Conservation (phyloP, 2,329 filamentous ascomycete species). For the Neofusicoccum sp. region DNA sequence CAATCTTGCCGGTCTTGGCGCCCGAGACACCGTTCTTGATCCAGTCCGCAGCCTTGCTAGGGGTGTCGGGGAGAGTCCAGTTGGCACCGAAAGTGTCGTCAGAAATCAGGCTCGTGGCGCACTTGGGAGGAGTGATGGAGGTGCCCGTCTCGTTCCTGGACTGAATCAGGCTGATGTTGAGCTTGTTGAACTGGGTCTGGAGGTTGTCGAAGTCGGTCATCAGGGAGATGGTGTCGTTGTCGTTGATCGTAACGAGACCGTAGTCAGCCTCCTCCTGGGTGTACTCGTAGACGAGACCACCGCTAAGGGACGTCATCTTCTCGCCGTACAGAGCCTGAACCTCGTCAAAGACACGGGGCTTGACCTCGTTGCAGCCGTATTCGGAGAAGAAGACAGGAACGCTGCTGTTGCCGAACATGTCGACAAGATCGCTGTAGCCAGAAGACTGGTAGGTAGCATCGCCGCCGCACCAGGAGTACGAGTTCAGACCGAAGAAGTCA, state of each 20-base stretch:
- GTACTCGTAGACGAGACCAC: slow-evolving; percentile 80
- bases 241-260: slow-evolving; percentile 47
- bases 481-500: slow-evolving; percentile 77
- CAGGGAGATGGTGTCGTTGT: slow-evolving; percentile 44
- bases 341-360: slow-evolving; percentile 72
- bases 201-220: slow-evolving; percentile 62
- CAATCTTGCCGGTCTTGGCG: slow-evolving; percentile 57
- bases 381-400: slow-evolving; percentile 82
- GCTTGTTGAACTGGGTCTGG: slow-evolving; percentile 68
- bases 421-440: slow-evolving; percentile 62
- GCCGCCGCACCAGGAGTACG: slow-evolving; percentile 71
- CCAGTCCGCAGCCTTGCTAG: slow-evolving; percentile 65
- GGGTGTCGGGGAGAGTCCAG: slow-evolving; percentile 63
- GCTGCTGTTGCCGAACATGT: slow-evolving; percentile 63
- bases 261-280: slow-evolving; percentile 66
- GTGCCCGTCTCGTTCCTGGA: slow-evolving; percentile 58
- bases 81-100: slow-evolving; percentile 62
- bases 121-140: slow-evolving; percentile 59
- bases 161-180: slow-evolving; percentile 70
- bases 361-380: slow-evolving; percentile 71
- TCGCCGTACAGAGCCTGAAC: slow-evolving; percentile 68
- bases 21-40: slow-evolving; percentile 73
- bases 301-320: slow-evolving; percentile 70
- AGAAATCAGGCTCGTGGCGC: slow-evolving; percentile 65
- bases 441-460: slow-evolving; percentile 62